These are phyloP conservation scores for Ganoderma lingzhi DNA, from an alignment of 1,284 basidiomycete genomes.

Conservation along the genomic window DNA sequence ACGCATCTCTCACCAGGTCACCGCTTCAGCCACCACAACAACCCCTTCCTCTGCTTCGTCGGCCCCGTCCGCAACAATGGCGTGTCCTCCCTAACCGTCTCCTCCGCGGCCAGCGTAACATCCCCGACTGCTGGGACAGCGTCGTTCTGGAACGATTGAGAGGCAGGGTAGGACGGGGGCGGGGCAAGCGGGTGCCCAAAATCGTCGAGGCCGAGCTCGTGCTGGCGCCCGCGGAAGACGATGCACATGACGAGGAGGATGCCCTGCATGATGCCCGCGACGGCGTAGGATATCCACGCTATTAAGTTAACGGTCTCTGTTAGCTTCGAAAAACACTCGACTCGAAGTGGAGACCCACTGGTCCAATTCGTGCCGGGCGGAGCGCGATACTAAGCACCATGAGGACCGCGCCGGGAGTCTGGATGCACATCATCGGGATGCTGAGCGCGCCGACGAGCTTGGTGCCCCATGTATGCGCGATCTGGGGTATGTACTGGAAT, in stretches of 20 bases:
- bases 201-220: constrained; percentile 86
- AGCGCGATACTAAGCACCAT: constrained; percentile 87
- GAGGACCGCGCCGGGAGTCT: constrained; percentile 89
- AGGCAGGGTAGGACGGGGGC: constrained; percentile 22
- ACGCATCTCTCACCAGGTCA: neutral
- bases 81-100: constrained; percentile 31
- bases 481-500: constrained; percentile 90
- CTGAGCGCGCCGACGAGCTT: constrained; percentile 92
- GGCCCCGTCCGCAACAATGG: constrained; percentile 33
- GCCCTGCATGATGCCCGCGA: constrained; percentile 89
- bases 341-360: constrained; percentile 53
- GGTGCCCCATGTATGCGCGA: constrained; percentile 79
- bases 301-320: neutral
- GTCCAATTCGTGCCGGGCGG: constrained; percentile 88
- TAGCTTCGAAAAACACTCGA: neutral
- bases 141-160: constrained; percentile 21
- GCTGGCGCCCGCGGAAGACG: constrained; percentile 82
- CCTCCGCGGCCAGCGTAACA: constrained; percentile 32
- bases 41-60: constrained; percentile 15
- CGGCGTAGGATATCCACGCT: constrained; percentile 88
- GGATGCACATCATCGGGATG: constrained; percentile 94
- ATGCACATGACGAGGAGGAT: constrained; percentile 84
- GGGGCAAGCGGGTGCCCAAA: constrained; percentile 76
- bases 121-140: constrained; percentile 31
- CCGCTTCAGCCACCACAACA: constrained; percentile 25